phyloP scores from a whole-genome alignment of 2,329 filamentous ascomycete genomes.

The Exophiala calicioides region DNA sequence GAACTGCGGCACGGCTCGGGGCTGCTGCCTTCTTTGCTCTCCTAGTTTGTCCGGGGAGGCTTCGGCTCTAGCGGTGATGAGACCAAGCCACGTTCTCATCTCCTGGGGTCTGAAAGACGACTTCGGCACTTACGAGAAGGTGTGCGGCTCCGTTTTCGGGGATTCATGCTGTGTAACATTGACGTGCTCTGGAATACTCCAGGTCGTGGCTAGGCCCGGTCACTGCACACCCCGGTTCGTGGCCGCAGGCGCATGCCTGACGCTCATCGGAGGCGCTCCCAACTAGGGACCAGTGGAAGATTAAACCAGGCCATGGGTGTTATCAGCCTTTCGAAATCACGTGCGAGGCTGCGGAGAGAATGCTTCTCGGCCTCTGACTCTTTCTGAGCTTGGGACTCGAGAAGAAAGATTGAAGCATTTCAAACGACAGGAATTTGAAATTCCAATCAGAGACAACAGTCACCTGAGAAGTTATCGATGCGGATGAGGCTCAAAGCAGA shows the following conservation, averaged over 20 bases:
- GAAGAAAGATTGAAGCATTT: not conserved
- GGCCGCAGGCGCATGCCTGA: no score
- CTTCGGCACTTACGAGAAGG: not conserved
- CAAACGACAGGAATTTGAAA: not conserved
- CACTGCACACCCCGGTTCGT: not conserved
- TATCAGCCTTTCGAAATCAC: not conserved
- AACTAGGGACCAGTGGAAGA: not conserved
- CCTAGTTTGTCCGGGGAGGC: no score
- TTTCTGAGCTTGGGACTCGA: not conserved
- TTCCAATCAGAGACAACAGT: not conserved
- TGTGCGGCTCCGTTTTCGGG: not conserved
- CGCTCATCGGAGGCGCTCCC: not conserved
- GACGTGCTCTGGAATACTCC: not conserved
- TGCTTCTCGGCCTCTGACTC: not conserved
- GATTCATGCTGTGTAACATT: not conserved
- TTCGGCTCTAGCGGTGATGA: no score
- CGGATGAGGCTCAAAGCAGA: not conserved
- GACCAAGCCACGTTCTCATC: not conserved
- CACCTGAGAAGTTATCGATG: not conserved
- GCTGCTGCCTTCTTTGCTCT: conserved; percentile 17
- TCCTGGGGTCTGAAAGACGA: not conserved
- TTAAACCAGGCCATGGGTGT: not conserved
- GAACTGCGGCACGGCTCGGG: conserved; percentile 20
- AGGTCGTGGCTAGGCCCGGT: not conserved
- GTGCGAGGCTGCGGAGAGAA: not conserved